phyloP scores from a whole-genome alignment of 768 basidiomycete genomes.

The Rhizopogon sp. region DNA sequence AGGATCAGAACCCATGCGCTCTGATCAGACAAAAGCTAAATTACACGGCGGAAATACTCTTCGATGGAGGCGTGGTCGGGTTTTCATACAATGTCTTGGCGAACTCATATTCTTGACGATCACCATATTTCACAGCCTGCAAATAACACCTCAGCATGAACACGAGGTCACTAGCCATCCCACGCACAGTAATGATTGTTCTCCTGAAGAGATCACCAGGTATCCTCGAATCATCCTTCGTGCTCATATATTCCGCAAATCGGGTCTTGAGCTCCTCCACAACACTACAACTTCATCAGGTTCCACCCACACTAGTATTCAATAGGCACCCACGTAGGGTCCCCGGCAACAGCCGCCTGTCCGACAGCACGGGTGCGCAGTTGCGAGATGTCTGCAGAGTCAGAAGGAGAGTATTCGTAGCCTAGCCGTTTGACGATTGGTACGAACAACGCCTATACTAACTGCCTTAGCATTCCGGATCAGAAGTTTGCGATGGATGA shows the following conservation, averaged over 20 bases:
- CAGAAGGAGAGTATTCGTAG: slow-evolving; percentile 62
- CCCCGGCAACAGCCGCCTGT: slow-evolving; percentile 45
- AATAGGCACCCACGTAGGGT: slow-evolving; percentile 27
- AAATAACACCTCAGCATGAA: background rate
- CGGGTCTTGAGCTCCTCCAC: slow-evolving; percentile 65
- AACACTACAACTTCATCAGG: slow-evolving; percentile 41
- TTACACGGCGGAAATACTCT: slow-evolving; percentile 61
- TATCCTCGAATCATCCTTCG: slow-evolving; percentile 71
- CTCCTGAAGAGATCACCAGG: slow-evolving; percentile 71
- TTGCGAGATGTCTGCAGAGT: slow-evolving; percentile 62
- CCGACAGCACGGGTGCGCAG: slow-evolving; percentile 72
- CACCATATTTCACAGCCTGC: slow-evolving; percentile 72
- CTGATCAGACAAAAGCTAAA: slow-evolving; percentile 13
- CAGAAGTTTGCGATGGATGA: background rate
- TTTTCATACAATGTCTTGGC: slow-evolving; percentile 64
- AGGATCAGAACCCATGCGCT: background rate
- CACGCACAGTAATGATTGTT: slow-evolving; percentile 47
- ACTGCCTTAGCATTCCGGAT: background rate
- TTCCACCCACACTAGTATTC: background rate
- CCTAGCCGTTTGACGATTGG: slow-evolving; percentile 80
- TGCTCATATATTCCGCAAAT: slow-evolving; percentile 66
- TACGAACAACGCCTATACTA: slow-evolving; percentile 51
- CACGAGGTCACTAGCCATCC: background rate
- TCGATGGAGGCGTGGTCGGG: slow-evolving; percentile 68
- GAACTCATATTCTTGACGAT: slow-evolving; percentile 68